Conservation (phyloP, 164 flowering plant genomes). For the grape (Vitis vinifera) region DNA sequence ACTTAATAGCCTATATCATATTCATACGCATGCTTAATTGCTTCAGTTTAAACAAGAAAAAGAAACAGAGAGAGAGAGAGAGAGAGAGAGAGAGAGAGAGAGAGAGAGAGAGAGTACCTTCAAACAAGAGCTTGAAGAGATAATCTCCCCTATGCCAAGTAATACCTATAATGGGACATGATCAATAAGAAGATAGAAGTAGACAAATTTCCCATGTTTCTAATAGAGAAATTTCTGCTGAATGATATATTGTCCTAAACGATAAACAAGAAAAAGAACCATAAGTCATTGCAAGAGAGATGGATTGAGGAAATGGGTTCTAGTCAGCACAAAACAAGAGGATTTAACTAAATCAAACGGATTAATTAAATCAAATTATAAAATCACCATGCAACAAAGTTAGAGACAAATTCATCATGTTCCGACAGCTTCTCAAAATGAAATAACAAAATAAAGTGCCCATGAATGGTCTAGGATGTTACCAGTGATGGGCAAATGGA, state of each 20-base stretch:
- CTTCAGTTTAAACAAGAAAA: neutral
- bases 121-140: slow-evolving; percentile 77
- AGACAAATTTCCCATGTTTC: neutral
- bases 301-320: no score
- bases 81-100: neutral
- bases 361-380: no score
- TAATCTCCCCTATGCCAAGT: slow-evolving; percentile 82
- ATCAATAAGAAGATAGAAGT: slow-evolving; percentile 8
- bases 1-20: neutral
- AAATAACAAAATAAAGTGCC: neutral
- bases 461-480: slow-evolving; percentile 15
- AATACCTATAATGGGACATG: slow-evolving; percentile 53
- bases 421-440: neutral
- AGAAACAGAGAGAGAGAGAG: neutral
- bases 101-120: slow-evolving; percentile 49
- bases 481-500: slow-evolving; percentile 97
- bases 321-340: no score
- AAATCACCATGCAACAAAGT: no score
- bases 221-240: neutral
- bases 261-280: neutral
- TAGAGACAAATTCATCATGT: no score
- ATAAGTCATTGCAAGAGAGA: neutral
- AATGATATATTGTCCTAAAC: neutral
- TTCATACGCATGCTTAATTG: neutral
- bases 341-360: no score